Base-by-base conservation (phyloP, 495 filamentous ascomycete genomes). In the Parachaetomium inaequale region DNA sequence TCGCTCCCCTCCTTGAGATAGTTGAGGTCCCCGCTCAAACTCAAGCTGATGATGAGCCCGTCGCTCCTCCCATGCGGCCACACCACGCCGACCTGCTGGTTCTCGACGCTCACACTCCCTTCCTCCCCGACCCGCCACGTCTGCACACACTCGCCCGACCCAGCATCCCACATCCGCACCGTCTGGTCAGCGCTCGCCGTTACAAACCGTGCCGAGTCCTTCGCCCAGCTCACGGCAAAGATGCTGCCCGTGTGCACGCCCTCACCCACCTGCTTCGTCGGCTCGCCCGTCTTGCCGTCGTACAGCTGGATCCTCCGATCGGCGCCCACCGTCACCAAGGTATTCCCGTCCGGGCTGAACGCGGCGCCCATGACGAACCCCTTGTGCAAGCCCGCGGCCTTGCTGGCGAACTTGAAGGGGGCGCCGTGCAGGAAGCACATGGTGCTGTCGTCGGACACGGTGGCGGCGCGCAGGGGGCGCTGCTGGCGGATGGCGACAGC, bases 171-270 rank as follows among this genome's bases (percentile, higher is more conserved):
- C 55, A 93, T 74, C 67, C 87, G 88, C 47, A 98, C 91, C 0
- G 93, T 96, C 71, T 92, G 89, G 70, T 98, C 94, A 3, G 92
- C 94, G 68, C 91, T 94, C 2, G 92, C 89, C 6, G 94, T 98
- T 23, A 89, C 93, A 61, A 98, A 91, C 54, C 84, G 83, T 68
- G 89, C 92, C 8, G 93, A 96, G 70, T 98, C 93, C 61, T 82
- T 85, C 4, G 88, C 83, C 94, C 94, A 98, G 38, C 89, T 91
- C 14, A 98, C 85, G 17, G 87, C 86, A 64, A 97, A 95, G 51
- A 98, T 93, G 64, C 92, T 96, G 7, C 94, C 94, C 11, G 87
- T 93, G 71, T 98, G 94, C 55, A 79, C 80, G 7, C 87, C 90
- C 63, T 92, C 89, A 21, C 90, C 89, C 65, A 98, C 85, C 62